phyloP scores from a whole-genome alignment of 768 basidiomycete genomes.

The Pulveroboletus sp. region DNA sequence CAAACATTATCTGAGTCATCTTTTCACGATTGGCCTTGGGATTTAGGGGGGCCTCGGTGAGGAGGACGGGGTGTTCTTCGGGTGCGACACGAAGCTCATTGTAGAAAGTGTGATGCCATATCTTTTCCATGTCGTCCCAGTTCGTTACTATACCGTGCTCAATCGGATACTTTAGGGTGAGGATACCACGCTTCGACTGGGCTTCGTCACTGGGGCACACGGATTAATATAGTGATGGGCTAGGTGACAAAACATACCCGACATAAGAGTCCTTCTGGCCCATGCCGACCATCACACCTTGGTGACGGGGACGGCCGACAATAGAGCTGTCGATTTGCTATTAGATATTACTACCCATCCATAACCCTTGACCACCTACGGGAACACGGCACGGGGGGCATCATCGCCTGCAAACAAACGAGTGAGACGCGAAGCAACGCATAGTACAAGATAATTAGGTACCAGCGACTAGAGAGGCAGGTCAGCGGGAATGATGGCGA shows the following conservation, averaged over 20 bases:
- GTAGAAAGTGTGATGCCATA: conserved; percentile 97
- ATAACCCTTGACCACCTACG: conserved; percentile 51
- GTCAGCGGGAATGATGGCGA: conserved; percentile 16
- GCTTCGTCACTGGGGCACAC: conserved; percentile 68
- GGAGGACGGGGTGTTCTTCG: conserved; percentile 68
- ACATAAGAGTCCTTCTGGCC: conserved; percentile 95
- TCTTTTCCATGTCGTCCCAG: conserved; percentile 99
- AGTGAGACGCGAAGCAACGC: neutral
- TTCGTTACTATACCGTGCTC: conserved; percentile 95
- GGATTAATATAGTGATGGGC: conserved; percentile 12
- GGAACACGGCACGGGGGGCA: conserved; percentile 89
- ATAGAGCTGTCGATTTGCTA: conserved; percentile 55
- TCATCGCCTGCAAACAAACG: conserved; percentile 64
- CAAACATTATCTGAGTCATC: conserved; percentile 79
- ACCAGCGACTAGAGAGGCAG: conserved; percentile 55
- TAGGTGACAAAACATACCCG: conserved; percentile 46
- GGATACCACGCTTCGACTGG: conserved; percentile 92
- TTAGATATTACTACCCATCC: conserved; percentile 8
- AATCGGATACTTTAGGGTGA: conserved; percentile 89
- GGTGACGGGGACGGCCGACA: conserved; percentile 91
- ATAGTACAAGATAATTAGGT: conserved; percentile 11
- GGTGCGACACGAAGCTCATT: conserved; percentile 76
- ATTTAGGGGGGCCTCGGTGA: conserved; percentile 71
- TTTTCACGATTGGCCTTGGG: conserved; percentile 70
- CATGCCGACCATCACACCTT: conserved; percentile 97